Conservation (phyloP, 306 rosid species). For the Betula pendula region DNA sequence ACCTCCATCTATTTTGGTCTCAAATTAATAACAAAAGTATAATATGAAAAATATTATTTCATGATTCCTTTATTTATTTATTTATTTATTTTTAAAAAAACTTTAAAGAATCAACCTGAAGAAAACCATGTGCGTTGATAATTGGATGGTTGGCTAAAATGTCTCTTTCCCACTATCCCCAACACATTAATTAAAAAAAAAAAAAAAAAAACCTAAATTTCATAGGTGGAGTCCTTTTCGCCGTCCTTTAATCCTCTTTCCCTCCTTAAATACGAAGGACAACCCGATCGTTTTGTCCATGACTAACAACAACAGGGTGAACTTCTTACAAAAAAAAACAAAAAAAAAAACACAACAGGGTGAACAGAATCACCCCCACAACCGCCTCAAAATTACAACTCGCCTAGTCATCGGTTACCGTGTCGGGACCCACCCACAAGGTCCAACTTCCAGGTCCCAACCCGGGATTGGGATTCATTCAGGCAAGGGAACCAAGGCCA, state of each 20-base stretch:
- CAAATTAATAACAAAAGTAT: no score
- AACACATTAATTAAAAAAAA: no score
- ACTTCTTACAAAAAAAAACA: no score
- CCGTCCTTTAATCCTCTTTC: not conserved
- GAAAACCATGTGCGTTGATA: not conserved
- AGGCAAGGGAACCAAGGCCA: conserved; percentile 5
- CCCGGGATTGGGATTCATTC: not conserved
- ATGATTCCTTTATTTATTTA: no score
- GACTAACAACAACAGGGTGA: no score
- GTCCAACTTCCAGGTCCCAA: no score
- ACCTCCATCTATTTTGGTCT: no score
- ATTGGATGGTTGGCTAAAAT: not conserved
- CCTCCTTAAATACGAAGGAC: not conserved
- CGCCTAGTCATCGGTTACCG: not conserved
- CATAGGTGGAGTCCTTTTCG: not conserved
- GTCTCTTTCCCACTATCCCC: not conserved
- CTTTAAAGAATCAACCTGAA: no score
- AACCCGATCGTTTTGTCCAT: not conserved
- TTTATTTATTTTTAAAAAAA: no score
- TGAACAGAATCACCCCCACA: not conserved
- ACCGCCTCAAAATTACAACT: not conserved
- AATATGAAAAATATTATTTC: no score
- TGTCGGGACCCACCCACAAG: not conserved
- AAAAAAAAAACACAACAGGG: no score
- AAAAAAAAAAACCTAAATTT: not conserved